These are phyloP conservation scores for Ballota nigra DNA, from an alignment of 257 asterid genomes.

Conservation along the genomic window DNA sequence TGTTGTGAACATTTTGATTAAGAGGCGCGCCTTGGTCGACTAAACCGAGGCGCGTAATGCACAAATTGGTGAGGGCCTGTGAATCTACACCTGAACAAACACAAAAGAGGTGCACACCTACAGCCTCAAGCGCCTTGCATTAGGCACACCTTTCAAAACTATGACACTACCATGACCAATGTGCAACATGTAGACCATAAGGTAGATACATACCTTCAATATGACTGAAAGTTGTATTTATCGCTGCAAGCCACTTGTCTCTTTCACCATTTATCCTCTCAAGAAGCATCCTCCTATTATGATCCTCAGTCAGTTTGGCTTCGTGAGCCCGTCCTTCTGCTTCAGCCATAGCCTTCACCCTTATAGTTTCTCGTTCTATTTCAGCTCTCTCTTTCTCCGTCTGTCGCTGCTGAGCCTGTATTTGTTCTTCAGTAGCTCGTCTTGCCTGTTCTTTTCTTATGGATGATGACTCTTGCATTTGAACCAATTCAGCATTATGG, in stretches of 20 bases:
- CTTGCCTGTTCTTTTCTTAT: constrained; percentile 84
- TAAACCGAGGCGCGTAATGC: neutral
- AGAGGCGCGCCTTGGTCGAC: neutral
- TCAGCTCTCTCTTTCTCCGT: constrained; percentile 96
- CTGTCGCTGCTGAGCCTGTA: constrained; percentile 89
- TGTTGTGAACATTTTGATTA: neutral
- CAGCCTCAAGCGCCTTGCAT: neutral
- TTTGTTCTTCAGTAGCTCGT: constrained; percentile 93
- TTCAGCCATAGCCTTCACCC: constrained; percentile 90
- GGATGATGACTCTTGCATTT: constrained; percentile 94
- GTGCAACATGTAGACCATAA: constrained; percentile 7
- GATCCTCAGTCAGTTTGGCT: constrained; percentile 90
- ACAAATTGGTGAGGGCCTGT: neutral
- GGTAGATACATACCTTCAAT: constrained; percentile 64
- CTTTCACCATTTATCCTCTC: constrained; percentile 83
- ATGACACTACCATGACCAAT: neutral
- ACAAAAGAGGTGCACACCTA: neutral
- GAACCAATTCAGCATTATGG: constrained; percentile 78
- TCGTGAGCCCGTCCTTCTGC: constrained; percentile 96
- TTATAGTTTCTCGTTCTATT: constrained; percentile 82
- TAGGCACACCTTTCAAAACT: neutral
- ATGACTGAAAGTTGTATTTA: constrained; percentile 87
- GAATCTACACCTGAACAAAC: neutral
- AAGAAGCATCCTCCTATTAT: constrained; percentile 78
- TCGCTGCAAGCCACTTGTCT: constrained; percentile 99